Conservation (phyloP, 208 protist genomes). For the Trypanosoma brucei region DNA sequence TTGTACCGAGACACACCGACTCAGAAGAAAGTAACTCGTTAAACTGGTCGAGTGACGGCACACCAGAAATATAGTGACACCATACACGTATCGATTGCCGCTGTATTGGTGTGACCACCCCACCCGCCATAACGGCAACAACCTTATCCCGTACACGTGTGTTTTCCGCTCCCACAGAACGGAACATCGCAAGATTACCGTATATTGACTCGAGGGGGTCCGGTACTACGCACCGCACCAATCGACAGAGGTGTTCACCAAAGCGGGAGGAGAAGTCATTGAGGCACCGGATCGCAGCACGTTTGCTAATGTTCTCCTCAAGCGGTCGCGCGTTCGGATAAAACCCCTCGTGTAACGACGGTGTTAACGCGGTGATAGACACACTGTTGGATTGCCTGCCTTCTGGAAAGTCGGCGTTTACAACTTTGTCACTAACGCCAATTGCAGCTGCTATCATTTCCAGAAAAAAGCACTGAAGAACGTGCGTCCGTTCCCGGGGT, state of each 20-base stretch:
- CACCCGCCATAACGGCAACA: conserved; percentile 30
- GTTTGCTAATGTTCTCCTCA: conserved; percentile 29
- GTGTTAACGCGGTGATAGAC: neutral
- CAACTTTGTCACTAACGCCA: conserved; percentile 18
- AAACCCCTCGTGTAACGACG: neutral
- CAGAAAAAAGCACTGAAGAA: conserved; percentile 44
- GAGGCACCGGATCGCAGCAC: conserved; percentile 23
- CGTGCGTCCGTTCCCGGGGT: conserved; percentile 39
- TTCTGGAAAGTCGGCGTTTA: neutral
- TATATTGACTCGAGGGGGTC: conserved; percentile 13
- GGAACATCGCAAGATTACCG: conserved; percentile 22
- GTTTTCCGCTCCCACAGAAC: conserved; percentile 42
- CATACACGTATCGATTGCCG: conserved; percentile 27
- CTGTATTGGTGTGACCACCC: conserved; percentile 24
- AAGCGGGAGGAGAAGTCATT: conserved; percentile 32
- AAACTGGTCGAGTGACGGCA: conserved; percentile 32
- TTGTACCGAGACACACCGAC: neutral
- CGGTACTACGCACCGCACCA: conserved; percentile 12
- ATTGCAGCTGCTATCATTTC: conserved; percentile 20
- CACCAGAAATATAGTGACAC: conserved; percentile 30
- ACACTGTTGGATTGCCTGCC: neutral
- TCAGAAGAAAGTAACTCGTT: conserved; percentile 15
- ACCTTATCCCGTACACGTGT: conserved; percentile 35
- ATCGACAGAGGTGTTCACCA: conserved; percentile 26
- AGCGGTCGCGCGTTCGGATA: conserved; percentile 16